Evolutionary conservation across 1,284 basidiomycete genomes (phyloP), one percentile per base, ranked within the genome.

Genomic region (Microbotryum silenes-acaulis): DNA sequence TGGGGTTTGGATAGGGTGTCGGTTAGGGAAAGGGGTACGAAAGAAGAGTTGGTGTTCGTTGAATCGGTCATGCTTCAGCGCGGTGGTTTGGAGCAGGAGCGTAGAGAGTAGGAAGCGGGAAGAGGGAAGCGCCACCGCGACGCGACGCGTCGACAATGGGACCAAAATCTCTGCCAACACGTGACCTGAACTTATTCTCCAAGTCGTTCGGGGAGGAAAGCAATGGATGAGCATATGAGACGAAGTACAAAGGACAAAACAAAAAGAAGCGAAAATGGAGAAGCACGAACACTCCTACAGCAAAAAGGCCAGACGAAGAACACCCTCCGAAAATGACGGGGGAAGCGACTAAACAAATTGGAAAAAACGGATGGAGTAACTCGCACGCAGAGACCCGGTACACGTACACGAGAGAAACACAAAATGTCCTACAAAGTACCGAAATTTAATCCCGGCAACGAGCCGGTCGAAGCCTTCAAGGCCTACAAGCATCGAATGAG

Each of bases 1-100:
- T 47, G 46, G 29, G 51, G 45, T 46, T 48, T 20, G 0, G 59
- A 51, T 25, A 67, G 25, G 5, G 66, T 64, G 54, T 67, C 66
- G 1, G 54, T 21, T 6, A 67, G 57, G 18, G 61, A 63, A 12
- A 62, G 18, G 1, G 66, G 63, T 3, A 63, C 59, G 56, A 62
- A 67, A 12, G 29, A 27, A 0, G 37, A 42, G 37, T 9, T 16
- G 16, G 37, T 9, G 37, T 4, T 16, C 9, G 16, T 14, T 9
- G 37, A 6, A 18, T 42, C 37, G 37, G 12, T 42, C 37, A 42
- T 42, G 16, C 9, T 42, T 12, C 12, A 42, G 12, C 14, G 12
- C 16, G 12, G 37, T 42, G 37, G 37, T 14, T 42, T 16, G 37
- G 37, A 42, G 10, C 5, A 42, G 37, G 14, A 42, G 14, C 9